Base-by-base conservation (phyloP, 352 stramenopile species). In the Thalassiosira hispida region DNA sequence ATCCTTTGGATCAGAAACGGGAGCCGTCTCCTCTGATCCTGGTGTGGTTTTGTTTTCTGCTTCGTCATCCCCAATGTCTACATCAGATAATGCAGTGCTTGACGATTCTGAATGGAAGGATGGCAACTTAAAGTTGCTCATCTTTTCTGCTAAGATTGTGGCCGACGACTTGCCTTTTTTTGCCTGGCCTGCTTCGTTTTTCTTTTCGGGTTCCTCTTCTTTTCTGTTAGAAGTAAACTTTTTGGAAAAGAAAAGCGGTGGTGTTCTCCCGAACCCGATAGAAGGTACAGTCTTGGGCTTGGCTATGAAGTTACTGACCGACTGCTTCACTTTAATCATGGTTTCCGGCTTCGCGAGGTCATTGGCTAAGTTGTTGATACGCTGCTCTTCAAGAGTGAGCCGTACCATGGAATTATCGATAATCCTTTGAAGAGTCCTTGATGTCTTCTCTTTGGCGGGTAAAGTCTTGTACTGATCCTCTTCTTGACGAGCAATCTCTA, bases 391-490 rank as follows among this genome's bases (percentile, higher is more conserved):
- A 4, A 84, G 29, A 12, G 86, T 90, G 22, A 93, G 55, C 4
- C 82, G 60, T 14, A 78, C 79, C 84, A 93, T 88, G 5, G 85
- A 90, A n/a, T 62, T 83, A 69, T 92, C 88, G 42, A 93, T 86
- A 20, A 93, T 72, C 70, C 83, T 89, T 66, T 91, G 79, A 12
- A 93, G 38, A 55, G 72, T 73, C 20, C 79, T 73, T 40, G 84
- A 62, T 23, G 88, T 85, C 71, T 92, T 93, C 64, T 90, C 77
- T 11, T 70, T 49, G 20, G 79, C 73, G 18, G 83, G 66, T 51
- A 76, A 64, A 61, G 76, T 87, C 22, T 73, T 82, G 33, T 78
- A 86, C 49, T 69, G 59, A 61, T 89, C 72, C 65, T 89, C 78
- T 52, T 86, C 73, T 64, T 81, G 71, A 56, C 76, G 70, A 31